These are phyloP conservation scores for Phytopythium litorale DNA, from an alignment of 352 stramenopile genomes.

Conservation along the genomic window DNA sequence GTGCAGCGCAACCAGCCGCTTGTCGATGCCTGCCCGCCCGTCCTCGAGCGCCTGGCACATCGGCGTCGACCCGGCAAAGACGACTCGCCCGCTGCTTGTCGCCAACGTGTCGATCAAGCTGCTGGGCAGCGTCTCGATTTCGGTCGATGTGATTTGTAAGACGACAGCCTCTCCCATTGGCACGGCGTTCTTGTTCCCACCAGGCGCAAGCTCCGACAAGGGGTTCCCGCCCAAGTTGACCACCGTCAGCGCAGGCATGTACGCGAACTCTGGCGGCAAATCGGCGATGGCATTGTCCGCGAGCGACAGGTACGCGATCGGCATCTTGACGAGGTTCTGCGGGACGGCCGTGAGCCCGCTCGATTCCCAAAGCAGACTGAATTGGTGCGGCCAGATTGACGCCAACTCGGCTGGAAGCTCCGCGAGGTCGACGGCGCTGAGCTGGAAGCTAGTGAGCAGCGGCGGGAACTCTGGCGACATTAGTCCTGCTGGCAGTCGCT, in stretches of 20 bases:
- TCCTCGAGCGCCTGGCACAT: not conserved
- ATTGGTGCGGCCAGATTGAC: conserved; percentile 17
- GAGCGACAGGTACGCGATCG: conserved; percentile 20
- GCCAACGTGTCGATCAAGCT: not conserved
- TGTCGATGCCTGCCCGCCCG: not conserved
- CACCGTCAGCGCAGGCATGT: not conserved
- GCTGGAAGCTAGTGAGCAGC: conserved; percentile 27
- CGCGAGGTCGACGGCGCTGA: conserved; percentile 33
- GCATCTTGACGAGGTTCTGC: conserved; percentile 8
- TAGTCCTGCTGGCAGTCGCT: conserved; percentile 23
- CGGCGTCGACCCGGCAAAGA: not conserved
- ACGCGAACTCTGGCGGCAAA: not conserved
- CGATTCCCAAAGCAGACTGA: conserved; percentile 19
- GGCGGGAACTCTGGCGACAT: conserved; percentile 27
- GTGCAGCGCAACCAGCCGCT: not conserved
- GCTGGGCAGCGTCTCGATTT: conserved; percentile 15
- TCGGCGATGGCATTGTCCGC: conserved; percentile 6
- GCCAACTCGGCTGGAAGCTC: conserved; percentile 25
- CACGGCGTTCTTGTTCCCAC: conserved; percentile 4
- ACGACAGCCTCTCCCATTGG: conserved; percentile 10
- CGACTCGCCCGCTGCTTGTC: not conserved
- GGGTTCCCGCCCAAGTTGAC: conserved; percentile 16
- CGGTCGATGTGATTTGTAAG: conserved; percentile 8
- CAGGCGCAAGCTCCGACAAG: conserved; percentile 14
- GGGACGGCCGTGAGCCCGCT: conserved; percentile 14